These are phyloP conservation scores for Davidsoniella neocaledoniae DNA, from an alignment of 2,329 filamentous ascomycete species.

Conservation along the genomic window DNA sequence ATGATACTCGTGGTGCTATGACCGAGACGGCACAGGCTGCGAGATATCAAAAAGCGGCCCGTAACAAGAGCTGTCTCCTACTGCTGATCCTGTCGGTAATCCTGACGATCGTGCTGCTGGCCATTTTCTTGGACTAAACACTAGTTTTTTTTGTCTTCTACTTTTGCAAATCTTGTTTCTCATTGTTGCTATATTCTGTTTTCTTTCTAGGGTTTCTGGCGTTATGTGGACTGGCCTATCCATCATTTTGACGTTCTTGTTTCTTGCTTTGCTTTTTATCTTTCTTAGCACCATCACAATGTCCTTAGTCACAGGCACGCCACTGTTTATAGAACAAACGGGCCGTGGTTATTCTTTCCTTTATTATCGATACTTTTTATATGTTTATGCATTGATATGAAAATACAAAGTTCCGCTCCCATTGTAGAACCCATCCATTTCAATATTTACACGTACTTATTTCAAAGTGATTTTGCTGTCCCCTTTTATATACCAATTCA, in stretches of 20 bases:
- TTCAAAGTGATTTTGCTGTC: conserved; percentile 1
- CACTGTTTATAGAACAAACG: no score
- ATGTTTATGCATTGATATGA: background rate
- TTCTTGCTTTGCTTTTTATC: conserved; percentile 10
- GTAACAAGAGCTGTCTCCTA: conserved; percentile 87
- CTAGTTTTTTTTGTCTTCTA: conserved; percentile 12
- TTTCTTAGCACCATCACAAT: conserved; percentile 13
- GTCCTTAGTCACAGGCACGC: background rate
- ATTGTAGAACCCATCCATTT: background rate
- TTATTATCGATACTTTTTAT: background rate
- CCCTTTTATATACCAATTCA: conserved; percentile 9
- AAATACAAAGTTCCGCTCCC: background rate
- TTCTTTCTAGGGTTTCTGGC: background rate
- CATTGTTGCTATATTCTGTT: conserved; percentile 15
- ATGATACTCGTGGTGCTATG: conserved; percentile 73
- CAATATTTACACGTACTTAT: background rate
- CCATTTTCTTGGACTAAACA: conserved; percentile 56
- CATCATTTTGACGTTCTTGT: conserved; percentile 13
- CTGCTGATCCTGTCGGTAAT: conserved; percentile 79
- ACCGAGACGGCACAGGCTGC: conserved; percentile 71
- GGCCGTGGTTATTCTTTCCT: no score
- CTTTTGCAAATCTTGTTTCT: conserved; percentile 7
- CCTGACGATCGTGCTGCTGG: conserved; percentile 74
- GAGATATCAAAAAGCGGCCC: conserved; percentile 84
- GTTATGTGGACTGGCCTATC: conserved; percentile 13